These are phyloP conservation scores for Mortierella antarctica DNA, from an alignment of 192 early-diverging fungal species.

Conservation along the genomic window DNA sequence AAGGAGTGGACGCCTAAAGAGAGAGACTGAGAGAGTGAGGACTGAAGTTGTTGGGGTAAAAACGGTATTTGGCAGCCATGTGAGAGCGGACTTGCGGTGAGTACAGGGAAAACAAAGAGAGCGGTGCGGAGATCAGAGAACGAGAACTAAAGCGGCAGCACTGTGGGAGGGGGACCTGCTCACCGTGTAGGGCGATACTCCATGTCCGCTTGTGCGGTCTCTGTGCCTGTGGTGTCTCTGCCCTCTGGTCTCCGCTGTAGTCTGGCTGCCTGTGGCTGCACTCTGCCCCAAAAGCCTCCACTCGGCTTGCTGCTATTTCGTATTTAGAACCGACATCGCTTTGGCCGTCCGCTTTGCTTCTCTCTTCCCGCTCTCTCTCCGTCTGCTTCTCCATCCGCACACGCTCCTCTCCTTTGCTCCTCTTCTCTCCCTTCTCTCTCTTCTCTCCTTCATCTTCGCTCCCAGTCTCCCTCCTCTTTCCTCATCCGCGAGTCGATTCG, in stretches of 20 bases:
- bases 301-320: too few species aligned
- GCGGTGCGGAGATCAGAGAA: slow-evolving; percentile 1
- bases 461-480: slow-evolving; percentile 4
- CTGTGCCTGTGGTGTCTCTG: too few species aligned
- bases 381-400: slow-evolving; percentile 9
- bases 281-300: too few species aligned
- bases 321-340: too few species aligned
- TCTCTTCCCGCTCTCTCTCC: slow-evolving; percentile 6
- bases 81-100: slow-evolving; percentile 15
- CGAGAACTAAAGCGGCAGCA: neutral
- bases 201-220: too few species aligned
- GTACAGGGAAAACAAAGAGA: neutral
- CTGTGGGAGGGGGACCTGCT: neutral
- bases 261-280: too few species aligned
- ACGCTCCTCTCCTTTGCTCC: neutral
- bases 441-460: slow-evolving; percentile 3
- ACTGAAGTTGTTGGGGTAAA: slow-evolving; percentile 32
- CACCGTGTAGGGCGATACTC: neutral
- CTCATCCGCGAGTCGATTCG: neutral
- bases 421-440: slow-evolving; percentile 10
- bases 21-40: neutral
- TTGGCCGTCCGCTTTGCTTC: neutral
- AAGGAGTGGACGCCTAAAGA: neutral
- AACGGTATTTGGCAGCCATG: slow-evolving; percentile 6
- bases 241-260: too few species aligned